A percentile compares a stretch with the other conserved stretches of the same genome.
phyloP scores from a whole-genome alignment of 495 filamentous ascomycete genomes.

The Neurospora intermedia region DNA sequence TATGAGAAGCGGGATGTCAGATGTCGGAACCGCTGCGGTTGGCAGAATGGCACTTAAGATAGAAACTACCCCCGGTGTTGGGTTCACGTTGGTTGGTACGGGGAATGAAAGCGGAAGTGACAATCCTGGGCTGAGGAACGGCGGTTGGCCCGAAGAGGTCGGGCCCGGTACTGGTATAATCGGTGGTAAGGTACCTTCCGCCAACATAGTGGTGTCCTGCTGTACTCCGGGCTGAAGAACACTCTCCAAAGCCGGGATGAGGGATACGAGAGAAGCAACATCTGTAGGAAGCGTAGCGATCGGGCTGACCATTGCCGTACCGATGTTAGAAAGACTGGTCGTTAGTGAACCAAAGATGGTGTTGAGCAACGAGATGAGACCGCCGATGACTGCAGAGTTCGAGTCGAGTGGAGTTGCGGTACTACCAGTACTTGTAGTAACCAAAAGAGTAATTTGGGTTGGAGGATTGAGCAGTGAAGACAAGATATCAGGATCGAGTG shows the following conservation, averaged over 20 bases:
- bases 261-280: neutral
- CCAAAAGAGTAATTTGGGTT: neutral
- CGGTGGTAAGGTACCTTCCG: neutral
- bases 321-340: neutral
- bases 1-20: constrained; percentile 3
- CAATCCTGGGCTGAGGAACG: constrained; percentile 1
- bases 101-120: constrained; percentile 5
- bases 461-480: constrained; percentile 5
- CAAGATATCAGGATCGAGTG: constrained; percentile 1
- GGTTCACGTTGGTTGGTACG: neutral
- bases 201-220: neutral
- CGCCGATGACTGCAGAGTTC: neutral
- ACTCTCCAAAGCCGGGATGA: constrained; percentile 1
- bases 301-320: neutral
- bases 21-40: neutral
- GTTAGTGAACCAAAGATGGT: neutral
- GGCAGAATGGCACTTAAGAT: constrained; percentile 3
- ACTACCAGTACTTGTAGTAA: neutral
- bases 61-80: neutral
- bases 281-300: neutral
- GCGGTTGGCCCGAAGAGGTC: neutral
- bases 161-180: neutral
- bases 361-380: constrained; percentile 5
- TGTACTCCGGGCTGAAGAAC: neutral
- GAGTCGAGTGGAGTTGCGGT: neutral